phyloP scores from a whole-genome alignment of 805 yeast species.

The Middelhovenomyces tepae region DNA sequence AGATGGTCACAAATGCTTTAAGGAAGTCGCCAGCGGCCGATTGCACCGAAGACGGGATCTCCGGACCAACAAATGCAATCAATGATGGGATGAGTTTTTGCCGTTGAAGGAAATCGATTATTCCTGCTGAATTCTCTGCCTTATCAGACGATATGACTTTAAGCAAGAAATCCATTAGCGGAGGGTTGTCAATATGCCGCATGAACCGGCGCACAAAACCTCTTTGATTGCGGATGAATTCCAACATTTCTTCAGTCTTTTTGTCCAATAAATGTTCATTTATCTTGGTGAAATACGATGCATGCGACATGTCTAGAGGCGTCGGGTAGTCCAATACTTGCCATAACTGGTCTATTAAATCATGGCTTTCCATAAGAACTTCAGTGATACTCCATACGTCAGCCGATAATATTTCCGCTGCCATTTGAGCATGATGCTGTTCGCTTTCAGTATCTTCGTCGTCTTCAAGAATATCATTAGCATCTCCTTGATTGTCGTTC shows the following conservation, averaged over 20 bases:
- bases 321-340: conserved; percentile 56
- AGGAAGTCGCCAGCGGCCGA: conserved; percentile 93
- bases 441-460: conserved; percentile 18
- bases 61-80: conserved; percentile 61
- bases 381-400: conserved; percentile 94
- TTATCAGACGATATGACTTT: conserved; percentile 90
- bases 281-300: conserved; percentile 85
- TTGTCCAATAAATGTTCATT: conserved; percentile 84
- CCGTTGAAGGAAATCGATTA: conserved; percentile 62
- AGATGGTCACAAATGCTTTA: conserved; percentile 86
- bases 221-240: conserved; percentile 59
- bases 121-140: conserved; percentile 80
- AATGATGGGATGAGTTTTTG: conserved; percentile 69
- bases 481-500: conserved; percentile 15
- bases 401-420: conserved; percentile 82
- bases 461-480: conserved; percentile 15
- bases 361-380: conserved; percentile 69
- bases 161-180: conserved; percentile 84
- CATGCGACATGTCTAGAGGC: conserved; percentile 64
- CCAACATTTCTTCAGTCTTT: conserved; percentile 70
- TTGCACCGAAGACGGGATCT: conserved; percentile 61
- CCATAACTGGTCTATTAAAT: conserved; percentile 69
- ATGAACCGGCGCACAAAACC: conserved; percentile 72
- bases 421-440: conserved; percentile 46
- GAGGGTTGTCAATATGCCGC: conserved; percentile 84